phyloP scores from a whole-genome alignment of 2,329 filamentous ascomycete species.

The Fusarium pseudograminearum region DNA sequence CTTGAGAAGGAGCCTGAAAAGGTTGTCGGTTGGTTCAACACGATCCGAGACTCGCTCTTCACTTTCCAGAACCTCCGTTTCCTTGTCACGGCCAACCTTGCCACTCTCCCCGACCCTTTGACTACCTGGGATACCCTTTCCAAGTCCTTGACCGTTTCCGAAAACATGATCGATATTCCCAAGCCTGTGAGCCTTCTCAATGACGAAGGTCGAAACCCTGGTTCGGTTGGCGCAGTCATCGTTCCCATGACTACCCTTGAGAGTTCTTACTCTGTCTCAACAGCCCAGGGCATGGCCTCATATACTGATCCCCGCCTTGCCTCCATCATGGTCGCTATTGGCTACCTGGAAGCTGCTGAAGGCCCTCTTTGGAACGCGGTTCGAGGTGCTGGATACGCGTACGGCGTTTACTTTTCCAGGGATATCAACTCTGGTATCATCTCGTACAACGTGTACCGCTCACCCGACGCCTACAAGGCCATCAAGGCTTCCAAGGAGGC shows the following conservation, averaged over 20 bases:
- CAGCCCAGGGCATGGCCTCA: slow-evolving; percentile 78
- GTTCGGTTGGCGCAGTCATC: slow-evolving; percentile 78
- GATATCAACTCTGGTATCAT: slow-evolving; percentile 84
- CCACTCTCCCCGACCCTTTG: slow-evolving; percentile 78
- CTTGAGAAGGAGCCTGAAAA: slow-evolving; percentile 80
- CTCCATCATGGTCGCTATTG: slow-evolving; percentile 85
- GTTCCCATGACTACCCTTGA: slow-evolving; percentile 94
- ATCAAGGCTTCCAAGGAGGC: slow-evolving; percentile 81
- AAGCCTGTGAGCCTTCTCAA: slow-evolving; percentile 79
- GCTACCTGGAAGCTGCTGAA: slow-evolving; percentile 93
- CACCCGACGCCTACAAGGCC: slow-evolving; percentile 88
- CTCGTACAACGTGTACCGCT: slow-evolving; percentile 89
- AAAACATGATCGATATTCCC: slow-evolving; percentile 75
- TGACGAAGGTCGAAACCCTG: slow-evolving; percentile 78
- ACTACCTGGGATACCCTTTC: slow-evolving; percentile 77
- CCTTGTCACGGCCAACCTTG: slow-evolving; percentile 84
- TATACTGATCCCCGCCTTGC: slow-evolving; percentile 83
- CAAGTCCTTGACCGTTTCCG: slow-evolving; percentile 53
- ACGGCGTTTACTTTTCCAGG: slow-evolving; percentile 83
- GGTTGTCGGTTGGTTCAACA: slow-evolving; percentile 82
- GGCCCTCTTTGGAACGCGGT: slow-evolving; percentile 95
- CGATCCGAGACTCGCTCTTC: slow-evolving; percentile 80
- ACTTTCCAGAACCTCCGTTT: slow-evolving; percentile 87
- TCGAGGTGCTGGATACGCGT: slow-evolving; percentile 92
- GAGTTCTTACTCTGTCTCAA: slow-evolving; percentile 87